These are phyloP conservation scores for Tylopilus intermedius DNA, from an alignment of 768 basidiomycete genomes.

Conservation along the genomic window DNA sequence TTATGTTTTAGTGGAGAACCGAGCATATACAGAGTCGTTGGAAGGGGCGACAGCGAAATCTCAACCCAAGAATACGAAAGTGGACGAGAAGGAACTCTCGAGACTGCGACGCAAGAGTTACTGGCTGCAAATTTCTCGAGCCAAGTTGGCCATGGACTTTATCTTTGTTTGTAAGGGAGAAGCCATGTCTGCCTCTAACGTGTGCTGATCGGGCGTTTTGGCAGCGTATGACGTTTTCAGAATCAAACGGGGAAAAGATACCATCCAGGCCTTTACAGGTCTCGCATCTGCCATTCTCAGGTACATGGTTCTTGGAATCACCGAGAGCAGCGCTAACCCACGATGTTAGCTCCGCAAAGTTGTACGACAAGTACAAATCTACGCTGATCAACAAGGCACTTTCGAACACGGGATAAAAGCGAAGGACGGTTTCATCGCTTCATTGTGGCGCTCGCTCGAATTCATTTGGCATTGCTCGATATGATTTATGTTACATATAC, in stretches of 20 bases:
- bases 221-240: slow-evolving; percentile 78
- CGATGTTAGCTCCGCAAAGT: slow-evolving; percentile 57
- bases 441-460: not conserved
- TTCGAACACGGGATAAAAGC: slow-evolving; percentile 19
- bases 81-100: slow-evolving; percentile 66
- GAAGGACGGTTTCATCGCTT: not conserved
- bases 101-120: slow-evolving; percentile 67
- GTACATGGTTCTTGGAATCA: slow-evolving; percentile 36
- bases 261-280: slow-evolving; percentile 62
- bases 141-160: slow-evolving; percentile 78
- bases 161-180: slow-evolving; percentile 72
- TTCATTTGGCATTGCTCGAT: not conserved
- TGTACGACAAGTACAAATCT: slow-evolving; percentile 68
- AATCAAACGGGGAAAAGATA: slow-evolving; percentile 54
- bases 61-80: slow-evolving; percentile 49
- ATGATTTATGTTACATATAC: slow-evolving; percentile 13
- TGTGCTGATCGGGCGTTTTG: slow-evolving; percentile 6
- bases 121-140: slow-evolving; percentile 67
- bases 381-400: slow-evolving; percentile 48
- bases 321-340: not conserved
- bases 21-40: slow-evolving; percentile 72
- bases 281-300: slow-evolving; percentile 69
- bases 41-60: slow-evolving; percentile 65
- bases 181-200: slow-evolving; percentile 17
- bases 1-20: slow-evolving; percentile 55